Evolutionary conservation across 305 asterid species (phyloP).

Genomic region (Fraxinus xanthoxyloides): DNA sequence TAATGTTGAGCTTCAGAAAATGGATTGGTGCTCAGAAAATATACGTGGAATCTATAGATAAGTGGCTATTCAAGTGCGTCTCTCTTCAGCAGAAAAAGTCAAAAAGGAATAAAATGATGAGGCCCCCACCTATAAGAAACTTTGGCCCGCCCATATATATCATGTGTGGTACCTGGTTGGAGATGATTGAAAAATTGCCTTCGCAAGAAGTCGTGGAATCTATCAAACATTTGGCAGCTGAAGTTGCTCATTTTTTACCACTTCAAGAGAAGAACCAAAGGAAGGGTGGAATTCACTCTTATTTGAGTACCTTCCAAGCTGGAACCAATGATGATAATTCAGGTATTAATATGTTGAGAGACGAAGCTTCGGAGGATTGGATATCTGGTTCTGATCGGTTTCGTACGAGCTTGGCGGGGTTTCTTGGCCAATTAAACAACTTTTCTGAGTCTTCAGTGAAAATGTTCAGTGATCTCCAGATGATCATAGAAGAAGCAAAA

Average conservation of each 20-base stretch:
- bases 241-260: conserved; percentile 67
- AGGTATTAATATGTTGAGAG: conserved; percentile 14
- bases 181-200: conserved; percentile 56
- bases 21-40: conserved; percentile 77
- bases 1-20: conserved; percentile 65
- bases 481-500: conserved; percentile 34
- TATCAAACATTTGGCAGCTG: conserved; percentile 64
- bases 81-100: conserved; percentile 49
- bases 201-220: conserved; percentile 63
- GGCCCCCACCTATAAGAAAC: conserved; percentile 51
- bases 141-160: conserved; percentile 85
- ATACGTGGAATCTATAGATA: conserved; percentile 66
- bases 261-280: conserved; percentile 74
- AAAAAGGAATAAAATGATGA: conserved; percentile 56
- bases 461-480: conserved; percentile 42
- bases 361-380: conserved; percentile 30
- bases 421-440: conserved; percentile 37
- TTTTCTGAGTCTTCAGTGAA: conserved; percentile 42
- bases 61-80: conserved; percentile 86
- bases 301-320: conserved; percentile 14
- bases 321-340: conserved; percentile 18
- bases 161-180: conserved; percentile 80
- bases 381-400: conserved; percentile 33
- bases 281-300: conserved; percentile 31
- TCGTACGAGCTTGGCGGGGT: conserved; percentile 39